Conservation (phyloP, 495 filamentous ascomycete genomes). For the Neurospora sp. region DNA sequence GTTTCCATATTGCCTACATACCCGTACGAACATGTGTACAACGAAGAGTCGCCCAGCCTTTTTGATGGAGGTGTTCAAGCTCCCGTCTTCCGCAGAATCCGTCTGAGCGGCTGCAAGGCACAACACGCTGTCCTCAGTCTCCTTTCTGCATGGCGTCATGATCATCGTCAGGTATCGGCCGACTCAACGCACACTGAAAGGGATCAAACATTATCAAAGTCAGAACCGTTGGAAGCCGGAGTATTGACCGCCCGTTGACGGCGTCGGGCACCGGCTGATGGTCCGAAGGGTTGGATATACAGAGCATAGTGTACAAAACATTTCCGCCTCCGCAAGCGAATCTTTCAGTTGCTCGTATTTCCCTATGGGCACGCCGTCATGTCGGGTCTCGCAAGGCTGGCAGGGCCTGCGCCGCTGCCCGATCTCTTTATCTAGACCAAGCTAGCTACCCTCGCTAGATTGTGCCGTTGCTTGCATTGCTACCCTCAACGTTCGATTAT, state of each 20-base stretch:
- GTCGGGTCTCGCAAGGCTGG: background rate
- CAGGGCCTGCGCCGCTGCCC: background rate
- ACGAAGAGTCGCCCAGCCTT: background rate
- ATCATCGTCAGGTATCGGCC: background rate
- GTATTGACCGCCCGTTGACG: background rate
- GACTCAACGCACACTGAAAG: background rate
- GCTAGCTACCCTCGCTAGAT: background rate
- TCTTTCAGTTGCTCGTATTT: background rate
- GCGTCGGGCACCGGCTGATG: background rate
- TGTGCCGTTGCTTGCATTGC: background rate
- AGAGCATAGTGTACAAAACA: background rate
- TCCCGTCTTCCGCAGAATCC: background rate
- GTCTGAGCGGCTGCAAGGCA: constrained; percentile 3
- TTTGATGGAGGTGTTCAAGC: background rate
- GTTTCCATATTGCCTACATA: background rate
- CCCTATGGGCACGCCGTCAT: background rate
- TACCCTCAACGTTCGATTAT: background rate
- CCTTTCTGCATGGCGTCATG: constrained; percentile 6
- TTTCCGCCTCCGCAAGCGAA: background rate
- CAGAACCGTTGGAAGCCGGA: background rate
- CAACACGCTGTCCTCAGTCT: background rate
- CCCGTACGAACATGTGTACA: background rate
- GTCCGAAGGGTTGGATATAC: background rate
- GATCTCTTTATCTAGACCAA: background rate
- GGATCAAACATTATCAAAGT: background rate